Base-by-base conservation (phyloP, 108 stramenopile genomes). In the Mediolabrus comicus region DNA sequence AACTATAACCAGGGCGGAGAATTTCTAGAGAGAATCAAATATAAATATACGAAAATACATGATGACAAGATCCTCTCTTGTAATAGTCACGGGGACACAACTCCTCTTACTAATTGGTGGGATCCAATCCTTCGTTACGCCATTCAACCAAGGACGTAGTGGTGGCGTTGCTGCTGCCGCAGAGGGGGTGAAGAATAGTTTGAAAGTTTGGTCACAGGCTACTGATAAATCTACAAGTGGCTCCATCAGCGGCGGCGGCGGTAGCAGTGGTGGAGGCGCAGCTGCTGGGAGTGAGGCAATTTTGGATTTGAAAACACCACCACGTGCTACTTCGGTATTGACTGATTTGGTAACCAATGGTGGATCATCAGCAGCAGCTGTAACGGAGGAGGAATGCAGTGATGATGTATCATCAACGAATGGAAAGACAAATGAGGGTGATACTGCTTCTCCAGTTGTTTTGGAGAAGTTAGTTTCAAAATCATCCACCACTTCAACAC, bases 81-180 rank as follows among this genome's bases (percentile, higher is more conserved):
- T 24, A 49, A 49, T 22, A 17, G 22, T 22, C 46, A 49, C 46
- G 8, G 19, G 46, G 8, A 49, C 46, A 24, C 46, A 49, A 3
- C 64, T 62, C 5, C 27, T 72, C 29, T 35, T 72, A 0, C 30
- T 55, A 1, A 65, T 51, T 25, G 38, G 62, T 17, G 51, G 62
- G 26, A 62, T 49, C 16, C 72, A 72, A 22, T 49, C 72, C 27
- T 72, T 72, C 38, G 62, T 62, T 3, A 64, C 53, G 41, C 72
- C 72, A 6, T 56, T 35, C 17, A 9, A 41, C 26, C 28, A 31
- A n/a, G 28, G 12, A 49, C 41, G 30, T 17, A 27, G 10, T 9
- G 27, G 9, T 43, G 33, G 9, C 0, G 28, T 58, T 8, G 27
- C 31, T 28, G 12, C 24, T 1, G 30, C 11, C 5, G n/a, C n/a